Base-by-base conservation (phyloP, 352 stramenopile species). In the Phytophthora palmivora region DNA sequence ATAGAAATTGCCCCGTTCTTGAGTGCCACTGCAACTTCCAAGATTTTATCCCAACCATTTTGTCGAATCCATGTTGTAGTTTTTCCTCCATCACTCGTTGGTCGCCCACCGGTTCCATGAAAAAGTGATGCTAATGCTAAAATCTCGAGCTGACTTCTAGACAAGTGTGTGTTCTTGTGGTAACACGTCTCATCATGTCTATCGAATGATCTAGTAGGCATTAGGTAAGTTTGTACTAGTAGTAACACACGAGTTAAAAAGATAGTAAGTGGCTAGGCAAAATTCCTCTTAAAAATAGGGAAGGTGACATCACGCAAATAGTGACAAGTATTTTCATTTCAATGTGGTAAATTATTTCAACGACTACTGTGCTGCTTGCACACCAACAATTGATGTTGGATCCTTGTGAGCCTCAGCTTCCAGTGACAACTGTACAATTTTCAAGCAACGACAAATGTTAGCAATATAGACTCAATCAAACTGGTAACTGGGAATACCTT, bases 71-170 rank as follows among this genome's bases (percentile, higher is more conserved):
- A 90, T 2, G 57, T 46, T 18, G 70, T 63, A 34, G 47, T 30
- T 30, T 50, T 37, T 10, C 18, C 34, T 6, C 16, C 21, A 24
- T 54, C 18, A 18, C 38, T 15, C 5, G 5, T 2, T 0, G 64
- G 21, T 12, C 49, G 21, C 3, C 81, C 78, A 3, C 75, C 75
- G 7, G 79, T 88, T 15, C 66, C 44, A 15, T 41, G 60, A 49
- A 72, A 90, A n/a, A 90, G 50, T 6, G 59, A 53, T 19, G 61
- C 53, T n/a, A 90, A 52, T 14, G 77, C 70, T 38, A 78, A 62
- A 26, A 88, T 38, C 61, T 90, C 81, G 36, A 76, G 50, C 15
- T 85, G 72, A 32, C 58, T 65, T 0, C 32, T 52, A 0, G 64
- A 57, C 16, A 65, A 56, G 12, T 65, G 51, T 19, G 26, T 19